These are phyloP conservation scores for Diaporthe australafricana DNA, from an alignment of 2,329 filamentous ascomycete species.

Conservation along the genomic window DNA sequence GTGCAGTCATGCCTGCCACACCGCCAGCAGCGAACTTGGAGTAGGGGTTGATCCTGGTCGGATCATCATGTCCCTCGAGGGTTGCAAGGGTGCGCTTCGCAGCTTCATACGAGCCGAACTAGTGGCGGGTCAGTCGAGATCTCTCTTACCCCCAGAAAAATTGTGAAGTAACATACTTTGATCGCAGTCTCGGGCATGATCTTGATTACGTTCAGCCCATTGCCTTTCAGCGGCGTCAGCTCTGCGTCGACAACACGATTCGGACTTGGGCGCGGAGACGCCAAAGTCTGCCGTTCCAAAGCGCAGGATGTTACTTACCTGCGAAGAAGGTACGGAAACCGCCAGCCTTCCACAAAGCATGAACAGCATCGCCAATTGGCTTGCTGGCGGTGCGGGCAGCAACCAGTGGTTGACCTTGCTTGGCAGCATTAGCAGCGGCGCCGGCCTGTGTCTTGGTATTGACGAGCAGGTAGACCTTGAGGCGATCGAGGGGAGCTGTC, in stretches of 20 bases:
- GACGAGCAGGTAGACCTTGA: constrained; percentile 97
- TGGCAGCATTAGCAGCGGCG: constrained; percentile 73
- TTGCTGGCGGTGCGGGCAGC: constrained; percentile 74
- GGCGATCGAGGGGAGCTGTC: constrained; percentile 93
- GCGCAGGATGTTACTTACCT: constrained; percentile 65
- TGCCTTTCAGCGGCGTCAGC: constrained; percentile 68
- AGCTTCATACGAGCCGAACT: constrained; percentile 95
- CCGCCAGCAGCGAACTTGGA: constrained; percentile 94
- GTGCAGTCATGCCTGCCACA: constrained; percentile 91
- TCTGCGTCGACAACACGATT: neutral
- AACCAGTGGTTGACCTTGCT: constrained; percentile 73
- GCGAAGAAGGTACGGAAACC: constrained; percentile 92
- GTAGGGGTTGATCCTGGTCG: constrained; percentile 80
- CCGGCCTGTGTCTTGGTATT: constrained; percentile 76
- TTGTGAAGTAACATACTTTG: constrained; percentile 61
- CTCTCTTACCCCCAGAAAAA: neutral
- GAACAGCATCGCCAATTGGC: constrained; percentile 79
- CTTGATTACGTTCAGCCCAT: constrained; percentile 95
- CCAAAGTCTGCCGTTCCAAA: neutral
- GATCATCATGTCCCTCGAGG: constrained; percentile 88
- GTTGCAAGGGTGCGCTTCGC: constrained; percentile 88
- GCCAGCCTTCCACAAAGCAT: constrained; percentile 85
- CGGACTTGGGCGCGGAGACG: too few species aligned
- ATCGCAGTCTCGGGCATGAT: constrained; percentile 99
- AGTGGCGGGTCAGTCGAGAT: neutral